A percentile compares a stretch with the other conserved stretches of the same genome.
phyloP scores from a whole-genome alignment of 176 grass and related monocot species.

The Musa schizocarpa region DNA sequence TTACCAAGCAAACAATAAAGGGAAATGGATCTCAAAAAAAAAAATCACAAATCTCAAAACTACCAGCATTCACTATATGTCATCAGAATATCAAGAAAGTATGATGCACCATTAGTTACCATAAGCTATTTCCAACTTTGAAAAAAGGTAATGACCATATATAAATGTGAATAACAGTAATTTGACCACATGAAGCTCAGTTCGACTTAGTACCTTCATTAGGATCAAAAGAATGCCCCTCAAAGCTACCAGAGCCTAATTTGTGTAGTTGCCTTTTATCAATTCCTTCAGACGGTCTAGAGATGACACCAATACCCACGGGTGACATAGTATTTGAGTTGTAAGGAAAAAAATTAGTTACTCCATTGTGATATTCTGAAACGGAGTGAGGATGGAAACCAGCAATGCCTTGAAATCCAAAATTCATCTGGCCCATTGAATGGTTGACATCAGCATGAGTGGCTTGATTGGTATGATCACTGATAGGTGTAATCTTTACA shows the following conservation, averaged over 20 bases:
- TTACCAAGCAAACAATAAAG: conserved; percentile 7
- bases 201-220: conserved; percentile 32
- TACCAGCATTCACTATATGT: neutral
- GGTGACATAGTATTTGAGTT: conserved; percentile 36
- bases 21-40: neutral
- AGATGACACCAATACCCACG: conserved; percentile 27
- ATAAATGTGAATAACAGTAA: neutral
- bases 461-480: conserved; percentile 26
- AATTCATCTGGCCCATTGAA: conserved; percentile 36
- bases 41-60: neutral
- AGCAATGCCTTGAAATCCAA: conserved; percentile 35
- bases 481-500: conserved; percentile 45
- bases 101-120: too few relatives aligned
- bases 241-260: conserved; percentile 31
- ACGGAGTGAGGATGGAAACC: conserved; percentile 49
- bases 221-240: conserved; percentile 35
- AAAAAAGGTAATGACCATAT: neutral
- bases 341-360: conserved; percentile 14
- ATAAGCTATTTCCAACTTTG: neutral
- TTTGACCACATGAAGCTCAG: neutral
- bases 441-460: conserved; percentile 23
- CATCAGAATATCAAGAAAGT: neutral
- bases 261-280: conserved; percentile 33
- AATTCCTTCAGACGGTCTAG: conserved; percentile 32
- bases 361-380: conserved; percentile 28